These are phyloP conservation scores for Incumbomyces delicatus DNA, from an alignment of 2,329 filamentous ascomycete species.

Conservation along the genomic window DNA sequence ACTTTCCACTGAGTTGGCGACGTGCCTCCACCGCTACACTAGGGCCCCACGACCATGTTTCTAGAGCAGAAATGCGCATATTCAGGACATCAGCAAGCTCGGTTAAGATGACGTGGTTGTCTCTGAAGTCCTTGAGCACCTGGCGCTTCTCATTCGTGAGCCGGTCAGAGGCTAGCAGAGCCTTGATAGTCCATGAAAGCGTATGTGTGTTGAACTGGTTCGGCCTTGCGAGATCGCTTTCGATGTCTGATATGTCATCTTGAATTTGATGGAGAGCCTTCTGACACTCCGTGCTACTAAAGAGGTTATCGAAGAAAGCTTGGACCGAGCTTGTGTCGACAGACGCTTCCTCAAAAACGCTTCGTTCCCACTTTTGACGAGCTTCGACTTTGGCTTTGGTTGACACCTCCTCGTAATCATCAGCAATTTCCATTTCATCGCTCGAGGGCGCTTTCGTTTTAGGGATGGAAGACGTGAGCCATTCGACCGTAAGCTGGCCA, in stretches of 20 bases:
- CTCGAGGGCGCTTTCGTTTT: constrained; percentile 11
- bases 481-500: constrained; percentile 46
- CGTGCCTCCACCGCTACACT: constrained; percentile 42
- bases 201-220: constrained; percentile 33
- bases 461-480: constrained; percentile 33
- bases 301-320: constrained; percentile 43
- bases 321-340: constrained; percentile 39
- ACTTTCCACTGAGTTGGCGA: constrained; percentile 47
- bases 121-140: constrained; percentile 42
- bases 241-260: constrained; percentile 28
- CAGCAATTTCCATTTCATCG: constrained; percentile 24
- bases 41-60: constrained; percentile 42
- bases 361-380: constrained; percentile 45
- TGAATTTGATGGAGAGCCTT: constrained; percentile 36
- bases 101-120: constrained; percentile 39
- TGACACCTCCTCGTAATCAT: constrained; percentile 40
- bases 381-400: constrained; percentile 46
- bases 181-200: constrained; percentile 39
- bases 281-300: constrained; percentile 33
- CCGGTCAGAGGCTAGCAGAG: constrained; percentile 42
- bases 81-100: constrained; percentile 50
- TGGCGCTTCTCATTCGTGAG: constrained; percentile 43
- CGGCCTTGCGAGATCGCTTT: constrained; percentile 20
- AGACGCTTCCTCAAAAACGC: constrained; percentile 43
- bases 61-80: constrained; percentile 42